Base-by-base conservation (phyloP, 306 rosid genomes). In the Rosa rugosa region DNA sequence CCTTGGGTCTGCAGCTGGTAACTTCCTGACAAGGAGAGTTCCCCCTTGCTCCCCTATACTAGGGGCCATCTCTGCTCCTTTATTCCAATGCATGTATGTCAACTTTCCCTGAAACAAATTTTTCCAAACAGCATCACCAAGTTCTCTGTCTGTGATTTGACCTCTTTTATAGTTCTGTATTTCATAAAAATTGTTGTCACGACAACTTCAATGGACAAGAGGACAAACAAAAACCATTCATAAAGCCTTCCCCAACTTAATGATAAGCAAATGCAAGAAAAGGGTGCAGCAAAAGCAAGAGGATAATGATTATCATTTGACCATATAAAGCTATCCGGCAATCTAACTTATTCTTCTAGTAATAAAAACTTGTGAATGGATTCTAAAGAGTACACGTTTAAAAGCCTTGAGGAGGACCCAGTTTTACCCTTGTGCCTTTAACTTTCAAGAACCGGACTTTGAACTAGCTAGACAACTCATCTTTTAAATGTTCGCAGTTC, bases 41-140 rank as follows among this genome's bases (percentile, higher is more conserved):
- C 85, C 99, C 72, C 88, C 89, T 75, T 87, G 80, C 8, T 65
- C 90, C 47, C 84, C 86, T 60, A 91, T 86, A 71, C 89, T 84
- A 67, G 97, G 97, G 73, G 88, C 82, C 99, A 94, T 94, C 86
- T 88, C 97, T 83, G 86, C 90, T 84, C 97, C 99, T 84, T 85
- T 90, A 76, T 87, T 85, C 94, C 92, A 89, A 72, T 86, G 99
- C 82, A 92, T 23, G 88, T 84, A 94, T 13, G 99, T 92, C 86
- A 94, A 50, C 82, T 74, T 92, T 82, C 92, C 97, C 76, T 80
- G 88, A 25, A 80, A 56, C 54, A 94, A 73, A 77, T 83, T 86
- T 83, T 83, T 92, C 89, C 85, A 85, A n/a, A 88, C 41, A 3
- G 89, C 85, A 74, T 88, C 84, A 14, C 81, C 67, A 6, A 84